phyloP scores from a whole-genome alignment of 139 green algal species.

The Limnomonas spitsbergensis region DNA sequence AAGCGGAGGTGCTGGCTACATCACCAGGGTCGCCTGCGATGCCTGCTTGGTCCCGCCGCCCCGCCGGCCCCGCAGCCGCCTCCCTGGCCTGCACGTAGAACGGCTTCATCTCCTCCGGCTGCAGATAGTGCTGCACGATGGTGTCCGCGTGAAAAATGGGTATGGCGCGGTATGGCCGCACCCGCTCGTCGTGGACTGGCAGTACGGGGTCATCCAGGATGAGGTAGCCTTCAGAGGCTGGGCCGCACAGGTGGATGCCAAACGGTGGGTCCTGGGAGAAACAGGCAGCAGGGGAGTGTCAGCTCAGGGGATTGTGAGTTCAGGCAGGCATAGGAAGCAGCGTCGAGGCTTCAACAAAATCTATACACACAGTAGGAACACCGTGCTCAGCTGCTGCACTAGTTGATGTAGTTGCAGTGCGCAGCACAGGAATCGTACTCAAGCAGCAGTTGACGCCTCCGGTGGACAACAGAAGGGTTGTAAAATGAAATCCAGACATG shows the following conservation, averaged over 20 bases:
- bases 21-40: neutral
- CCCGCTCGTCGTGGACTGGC: constrained; percentile 55
- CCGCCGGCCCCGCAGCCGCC: neutral
- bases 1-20: neutral
- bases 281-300: neutral
- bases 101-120: constrained; percentile 53
- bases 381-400: too few relatives aligned
- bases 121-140: constrained; percentile 58
- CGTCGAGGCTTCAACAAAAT: too few relatives aligned
- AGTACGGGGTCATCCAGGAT: constrained; percentile 39
- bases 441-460: too few relatives aligned
- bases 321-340: neutral
- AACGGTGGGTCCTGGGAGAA: constrained; percentile 56
- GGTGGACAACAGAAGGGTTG: too few relatives aligned
- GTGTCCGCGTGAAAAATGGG: constrained; percentile 48
- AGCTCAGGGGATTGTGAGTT: neutral
- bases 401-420: too few relatives aligned
- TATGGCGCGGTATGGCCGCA: constrained; percentile 58
- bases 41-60: neutral
- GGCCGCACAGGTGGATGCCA: constrained; percentile 63
- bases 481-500: too few relatives aligned
- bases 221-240: constrained; percentile 23
- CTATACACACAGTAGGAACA: too few relatives aligned
- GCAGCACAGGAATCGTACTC: too few relatives aligned
- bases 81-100: constrained; percentile 44